Evolutionary conservation across 176 grass and related monocot species (phyloP).

Genomic region (Aegilops speltoides): DNA sequence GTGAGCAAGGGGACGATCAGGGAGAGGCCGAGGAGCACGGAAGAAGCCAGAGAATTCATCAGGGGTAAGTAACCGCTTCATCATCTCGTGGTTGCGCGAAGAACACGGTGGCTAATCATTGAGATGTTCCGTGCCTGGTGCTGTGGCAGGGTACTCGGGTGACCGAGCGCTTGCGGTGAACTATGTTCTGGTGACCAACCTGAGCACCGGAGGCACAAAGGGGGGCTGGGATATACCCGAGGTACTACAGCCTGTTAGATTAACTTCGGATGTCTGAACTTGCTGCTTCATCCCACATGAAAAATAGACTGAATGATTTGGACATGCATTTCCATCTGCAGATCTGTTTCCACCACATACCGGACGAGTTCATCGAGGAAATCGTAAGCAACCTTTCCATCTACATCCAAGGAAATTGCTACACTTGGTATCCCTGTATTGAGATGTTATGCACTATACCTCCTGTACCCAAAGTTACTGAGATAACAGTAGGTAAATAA

Average conservation of each 20-base stretch:
- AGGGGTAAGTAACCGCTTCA: constrained; percentile 23
- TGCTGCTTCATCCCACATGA: too few species aligned
- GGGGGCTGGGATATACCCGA: constrained; percentile 66
- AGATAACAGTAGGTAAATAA: neutral
- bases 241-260: neutral
- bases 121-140: neutral
- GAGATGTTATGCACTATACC: too few species aligned
- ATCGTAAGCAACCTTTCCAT: constrained; percentile 34
- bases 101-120: neutral
- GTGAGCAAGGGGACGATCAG: constrained; percentile 58
- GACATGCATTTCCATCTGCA: constrained; percentile 20
- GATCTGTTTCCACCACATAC: constrained; percentile 71
- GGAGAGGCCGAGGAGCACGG: constrained; percentile 53
- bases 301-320: neutral
- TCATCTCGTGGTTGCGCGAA: too few species aligned
- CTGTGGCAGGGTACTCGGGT: constrained; percentile 50
- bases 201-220: constrained; percentile 42
- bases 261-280: too few species aligned
- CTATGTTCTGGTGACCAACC: constrained; percentile 72
- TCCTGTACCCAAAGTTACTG: too few species aligned
- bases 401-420: too few species aligned
- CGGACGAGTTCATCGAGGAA: constrained; percentile 55
- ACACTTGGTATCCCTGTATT: too few species aligned
- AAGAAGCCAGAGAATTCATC: constrained; percentile 84
- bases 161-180: constrained; percentile 58